These are phyloP conservation scores for Tetradesmus lagerheimii DNA, from an alignment of 139 green algal species.

Conservation along the genomic window DNA sequence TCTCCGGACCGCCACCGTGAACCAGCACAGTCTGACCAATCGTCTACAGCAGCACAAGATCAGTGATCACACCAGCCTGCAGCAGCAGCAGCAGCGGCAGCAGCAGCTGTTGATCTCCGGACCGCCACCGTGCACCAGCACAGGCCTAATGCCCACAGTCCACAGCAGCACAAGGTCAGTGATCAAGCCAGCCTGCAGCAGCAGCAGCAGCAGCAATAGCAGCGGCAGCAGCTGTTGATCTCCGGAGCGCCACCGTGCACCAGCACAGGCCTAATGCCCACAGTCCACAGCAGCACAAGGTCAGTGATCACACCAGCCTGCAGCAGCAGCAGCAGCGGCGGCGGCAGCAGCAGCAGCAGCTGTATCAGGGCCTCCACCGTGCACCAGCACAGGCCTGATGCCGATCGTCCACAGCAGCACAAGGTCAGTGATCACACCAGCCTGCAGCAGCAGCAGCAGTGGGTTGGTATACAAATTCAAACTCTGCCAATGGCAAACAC, in stretches of 20 bases:
- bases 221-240: constrained; percentile 94
- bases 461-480: too few relatives aligned
- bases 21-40: too few relatives aligned
- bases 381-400: constrained; percentile 94
- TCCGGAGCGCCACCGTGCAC: constrained; percentile 99
- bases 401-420: constrained; percentile 96
- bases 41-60: too few relatives aligned
- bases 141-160: constrained; percentile 91
- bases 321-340: not conserved
- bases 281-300: constrained; percentile 93
- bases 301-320: constrained; percentile 94
- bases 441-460: constrained; percentile 57
- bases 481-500: too few relatives aligned
- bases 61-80: constrained; percentile 91
- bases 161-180: constrained; percentile 96
- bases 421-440: constrained; percentile 94
- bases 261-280: constrained; percentile 94
- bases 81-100: not conserved
- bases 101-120: constrained; percentile 99
- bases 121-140: constrained; percentile 98
- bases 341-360: constrained; percentile 91
- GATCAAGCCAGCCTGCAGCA: constrained; percentile 88
- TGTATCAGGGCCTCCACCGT: constrained; percentile 98
- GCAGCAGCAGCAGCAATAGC: not conserved
- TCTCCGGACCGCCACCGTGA: constrained; percentile 98